Evolutionary conservation across 2,329 filamentous ascomycete species (phyloP).

Genomic region (Tolypocladium ovalisporum): DNA sequence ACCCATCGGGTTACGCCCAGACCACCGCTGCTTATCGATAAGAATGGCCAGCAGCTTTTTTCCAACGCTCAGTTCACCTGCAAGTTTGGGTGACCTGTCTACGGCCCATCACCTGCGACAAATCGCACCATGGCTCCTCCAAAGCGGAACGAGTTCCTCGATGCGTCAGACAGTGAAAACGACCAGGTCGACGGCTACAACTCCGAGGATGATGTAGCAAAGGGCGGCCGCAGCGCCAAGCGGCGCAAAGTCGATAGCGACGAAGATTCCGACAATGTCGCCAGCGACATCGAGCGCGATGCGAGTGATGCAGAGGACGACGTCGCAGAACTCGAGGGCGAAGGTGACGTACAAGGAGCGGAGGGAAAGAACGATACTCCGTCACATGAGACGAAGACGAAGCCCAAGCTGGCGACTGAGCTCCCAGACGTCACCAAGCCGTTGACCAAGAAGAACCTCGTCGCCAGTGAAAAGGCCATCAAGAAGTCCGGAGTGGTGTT

Average conservation of each 20-base stretch:
- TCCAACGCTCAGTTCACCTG: neutral
- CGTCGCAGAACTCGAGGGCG: slow-evolving; percentile 11
- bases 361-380: slow-evolving; percentile 10
- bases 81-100: neutral
- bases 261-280: slow-evolving; percentile 23
- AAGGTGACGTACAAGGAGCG: slow-evolving; percentile 10
- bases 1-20: neutral
- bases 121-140: slow-evolving; percentile 46
- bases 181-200: slow-evolving; percentile 50
- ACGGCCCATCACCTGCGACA: neutral
- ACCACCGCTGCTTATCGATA: neutral
- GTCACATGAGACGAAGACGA: slow-evolving; percentile 7
- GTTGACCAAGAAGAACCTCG: slow-evolving; percentile 57
- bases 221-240: slow-evolving; percentile 53
- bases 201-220: slow-evolving; percentile 59
- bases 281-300: slow-evolving; percentile 22
- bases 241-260: slow-evolving; percentile 45
- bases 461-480: slow-evolving; percentile 51
- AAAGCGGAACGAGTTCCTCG: slow-evolving; percentile 64
- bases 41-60: neutral
- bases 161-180: slow-evolving; percentile 46
- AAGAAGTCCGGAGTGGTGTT: slow-evolving; percentile 73
- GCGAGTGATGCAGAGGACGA: slow-evolving; percentile 15
- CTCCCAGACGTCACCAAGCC: slow-evolving; percentile 41
- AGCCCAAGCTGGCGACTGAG: slow-evolving; percentile 18